Evolutionary conservation across 2,329 filamentous ascomycete genomes (phyloP).

Genomic region (Xylariaceae sp.): DNA sequence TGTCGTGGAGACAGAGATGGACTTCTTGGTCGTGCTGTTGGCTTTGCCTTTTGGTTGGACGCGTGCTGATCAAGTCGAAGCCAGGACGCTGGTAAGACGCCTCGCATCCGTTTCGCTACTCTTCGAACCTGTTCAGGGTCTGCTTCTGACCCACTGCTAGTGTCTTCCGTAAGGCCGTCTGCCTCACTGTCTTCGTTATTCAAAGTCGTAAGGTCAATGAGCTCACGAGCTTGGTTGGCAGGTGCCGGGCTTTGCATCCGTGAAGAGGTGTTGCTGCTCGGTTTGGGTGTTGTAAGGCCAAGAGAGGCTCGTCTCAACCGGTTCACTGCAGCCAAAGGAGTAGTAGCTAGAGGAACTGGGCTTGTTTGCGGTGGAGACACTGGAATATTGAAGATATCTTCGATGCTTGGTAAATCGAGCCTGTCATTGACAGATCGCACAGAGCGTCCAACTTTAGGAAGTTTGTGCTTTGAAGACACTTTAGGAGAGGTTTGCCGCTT

Average conservation of each 20-base stretch:
- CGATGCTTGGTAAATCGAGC: conserved; percentile 15
- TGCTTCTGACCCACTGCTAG: conserved; percentile 33
- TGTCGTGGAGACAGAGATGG: conserved; percentile 36
- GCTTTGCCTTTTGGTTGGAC: conserved; percentile 31
- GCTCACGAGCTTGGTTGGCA: conserved; percentile 10
- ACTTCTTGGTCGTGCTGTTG: conserved; percentile 27
- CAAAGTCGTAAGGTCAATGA: conserved; percentile 27
- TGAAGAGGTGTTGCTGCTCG: conserved; percentile 26
- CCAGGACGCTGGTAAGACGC: conserved; percentile 65
- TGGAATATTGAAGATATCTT: conserved; percentile 34
- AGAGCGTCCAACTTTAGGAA: conserved; percentile 19
- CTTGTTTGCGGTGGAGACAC: conserved; percentile 39
- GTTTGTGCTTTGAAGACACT: conserved; percentile 23
- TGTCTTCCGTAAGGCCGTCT: not conserved
- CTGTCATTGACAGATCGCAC: conserved; percentile 3
- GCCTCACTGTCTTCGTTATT: conserved; percentile 17
- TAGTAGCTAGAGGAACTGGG: conserved; percentile 26
- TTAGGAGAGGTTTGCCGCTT: conserved; percentile 29
- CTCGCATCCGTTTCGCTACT: conserved; percentile 46
- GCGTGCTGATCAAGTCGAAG: conserved; percentile 54
- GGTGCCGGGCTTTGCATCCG: conserved; percentile 25
- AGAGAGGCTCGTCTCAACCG: conserved; percentile 8
- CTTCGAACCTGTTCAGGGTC: conserved; percentile 32
- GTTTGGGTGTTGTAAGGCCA: conserved; percentile 25
- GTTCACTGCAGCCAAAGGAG: conserved; percentile 17